Evolutionary conservation across 148 eudicot species (phyloP).

Genomic region (Arbutus unedo): DNA sequence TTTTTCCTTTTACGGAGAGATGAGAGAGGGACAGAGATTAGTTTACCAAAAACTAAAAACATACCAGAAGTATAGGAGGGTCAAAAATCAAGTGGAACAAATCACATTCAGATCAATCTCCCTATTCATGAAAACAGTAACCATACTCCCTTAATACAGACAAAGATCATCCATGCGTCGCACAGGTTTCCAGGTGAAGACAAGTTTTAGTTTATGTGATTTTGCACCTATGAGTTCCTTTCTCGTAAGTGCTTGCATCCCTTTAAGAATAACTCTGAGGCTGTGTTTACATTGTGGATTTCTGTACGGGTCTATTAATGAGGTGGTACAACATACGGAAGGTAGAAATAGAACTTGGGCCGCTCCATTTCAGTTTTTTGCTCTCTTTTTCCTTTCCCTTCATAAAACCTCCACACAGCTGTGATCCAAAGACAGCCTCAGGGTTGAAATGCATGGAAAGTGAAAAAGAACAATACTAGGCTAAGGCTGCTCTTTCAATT

Average conservation of each 20-base stretch:
- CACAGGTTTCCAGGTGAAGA: neutral
- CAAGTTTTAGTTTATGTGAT: neutral
- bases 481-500: neutral
- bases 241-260: neutral
- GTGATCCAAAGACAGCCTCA: neutral
- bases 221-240: neutral
- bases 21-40: neutral
- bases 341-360: neutral
- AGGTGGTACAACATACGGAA: too few relatives aligned
- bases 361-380: too few relatives aligned
- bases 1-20: too few relatives aligned
- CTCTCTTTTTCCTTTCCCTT: neutral
- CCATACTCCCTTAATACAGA: too few relatives aligned
- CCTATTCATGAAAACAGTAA: neutral
- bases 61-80: neutral
- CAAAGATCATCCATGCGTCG: neutral
- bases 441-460: slow-evolving; percentile 11
- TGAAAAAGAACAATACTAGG: neutral
- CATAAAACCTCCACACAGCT: neutral
- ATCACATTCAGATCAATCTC: neutral
- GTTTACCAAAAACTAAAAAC: neutral
- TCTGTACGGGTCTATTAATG: neutral
- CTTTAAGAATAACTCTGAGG: neutral
- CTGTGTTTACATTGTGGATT: neutral
- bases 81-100: neutral